These are phyloP conservation scores for Penicillium capsulatum DNA, from an alignment of 2,329 filamentous ascomycete species.

Conservation along the genomic window DNA sequence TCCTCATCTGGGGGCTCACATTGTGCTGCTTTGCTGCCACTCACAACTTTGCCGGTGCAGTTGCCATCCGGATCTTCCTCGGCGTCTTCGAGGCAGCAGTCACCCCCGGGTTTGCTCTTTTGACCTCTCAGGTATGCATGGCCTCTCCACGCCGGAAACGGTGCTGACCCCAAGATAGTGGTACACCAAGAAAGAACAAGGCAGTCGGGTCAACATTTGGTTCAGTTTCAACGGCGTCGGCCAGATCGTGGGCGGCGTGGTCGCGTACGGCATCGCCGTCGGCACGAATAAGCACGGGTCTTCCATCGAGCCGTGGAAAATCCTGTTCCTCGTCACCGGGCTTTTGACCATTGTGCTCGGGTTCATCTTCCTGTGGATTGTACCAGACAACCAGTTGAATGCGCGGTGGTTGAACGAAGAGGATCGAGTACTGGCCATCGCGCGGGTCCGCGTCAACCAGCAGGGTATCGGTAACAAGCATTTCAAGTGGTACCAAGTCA, in stretches of 20 bases:
- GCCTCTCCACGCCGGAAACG: not conserved
- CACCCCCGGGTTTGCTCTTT: constrained; percentile 63
- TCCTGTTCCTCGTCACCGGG: constrained; percentile 55
- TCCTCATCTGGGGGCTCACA: constrained; percentile 60
- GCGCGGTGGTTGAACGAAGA: constrained; percentile 60
- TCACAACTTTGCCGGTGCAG: constrained; percentile 56
- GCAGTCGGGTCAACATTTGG: constrained; percentile 60
- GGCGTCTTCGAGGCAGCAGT: constrained; percentile 66
- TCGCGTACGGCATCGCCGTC: constrained; percentile 61
- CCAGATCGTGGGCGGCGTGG: constrained; percentile 59
- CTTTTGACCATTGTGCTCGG: constrained; percentile 51
- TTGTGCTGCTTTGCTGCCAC: constrained; percentile 61
- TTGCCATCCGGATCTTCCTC: constrained; percentile 64
- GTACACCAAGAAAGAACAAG: constrained; percentile 69
- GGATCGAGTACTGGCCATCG: constrained; percentile 65
- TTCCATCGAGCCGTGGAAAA: constrained; percentile 61
- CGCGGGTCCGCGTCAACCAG: constrained; percentile 68
- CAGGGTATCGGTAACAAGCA: constrained; percentile 69
- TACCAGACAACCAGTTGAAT: constrained; percentile 60
- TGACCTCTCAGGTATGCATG: constrained; percentile 53
- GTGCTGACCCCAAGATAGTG: no score
- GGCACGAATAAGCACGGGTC: constrained; percentile 54
- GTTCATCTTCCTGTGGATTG: constrained; percentile 47
- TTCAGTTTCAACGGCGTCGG: constrained; percentile 64
- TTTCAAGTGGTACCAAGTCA: constrained; percentile 64